Conservation (phyloP, 2,329 filamentous ascomycete genomes). For the Ophiostoma himal-ulmi region DNA sequence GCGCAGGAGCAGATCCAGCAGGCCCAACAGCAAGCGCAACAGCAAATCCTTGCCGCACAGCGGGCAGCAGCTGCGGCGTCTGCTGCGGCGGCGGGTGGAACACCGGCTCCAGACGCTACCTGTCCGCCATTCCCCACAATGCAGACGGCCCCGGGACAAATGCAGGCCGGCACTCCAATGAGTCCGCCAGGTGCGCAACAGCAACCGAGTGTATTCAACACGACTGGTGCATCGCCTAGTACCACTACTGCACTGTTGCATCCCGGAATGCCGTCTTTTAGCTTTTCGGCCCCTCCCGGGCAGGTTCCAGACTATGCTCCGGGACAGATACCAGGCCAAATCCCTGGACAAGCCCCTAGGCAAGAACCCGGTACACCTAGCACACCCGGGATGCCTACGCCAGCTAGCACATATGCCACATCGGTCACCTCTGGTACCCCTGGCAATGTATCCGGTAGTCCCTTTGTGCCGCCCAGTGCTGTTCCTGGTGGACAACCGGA, state of each 20-base stretch:
- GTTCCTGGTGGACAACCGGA: background rate
- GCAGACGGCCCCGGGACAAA: background rate
- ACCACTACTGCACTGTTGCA: background rate
- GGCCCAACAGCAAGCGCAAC: constrained; percentile 11
- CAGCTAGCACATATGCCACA: background rate
- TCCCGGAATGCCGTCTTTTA: background rate
- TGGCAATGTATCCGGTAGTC: background rate
- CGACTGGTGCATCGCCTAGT: background rate
- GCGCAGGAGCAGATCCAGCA: constrained; percentile 15
- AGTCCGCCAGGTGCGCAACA: background rate
- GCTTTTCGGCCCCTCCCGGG: background rate
- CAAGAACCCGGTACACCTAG: constrained; percentile 8
- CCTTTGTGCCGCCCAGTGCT: background rate
- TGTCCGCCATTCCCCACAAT: background rate
- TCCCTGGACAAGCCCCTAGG: background rate
- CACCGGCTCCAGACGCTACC: background rate
- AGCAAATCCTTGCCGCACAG: constrained; percentile 9
- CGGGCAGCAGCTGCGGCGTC: background rate
- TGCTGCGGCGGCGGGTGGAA: background rate
- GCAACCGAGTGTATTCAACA: background rate
- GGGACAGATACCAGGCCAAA: background rate
- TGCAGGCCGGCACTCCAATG: background rate
- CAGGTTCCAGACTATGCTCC: background rate
- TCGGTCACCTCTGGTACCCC: background rate
- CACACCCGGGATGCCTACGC: background rate